Evolutionary conservation across 2,329 filamentous ascomycete species (phyloP).

Genomic region (Arthrocladium fulminans): DNA sequence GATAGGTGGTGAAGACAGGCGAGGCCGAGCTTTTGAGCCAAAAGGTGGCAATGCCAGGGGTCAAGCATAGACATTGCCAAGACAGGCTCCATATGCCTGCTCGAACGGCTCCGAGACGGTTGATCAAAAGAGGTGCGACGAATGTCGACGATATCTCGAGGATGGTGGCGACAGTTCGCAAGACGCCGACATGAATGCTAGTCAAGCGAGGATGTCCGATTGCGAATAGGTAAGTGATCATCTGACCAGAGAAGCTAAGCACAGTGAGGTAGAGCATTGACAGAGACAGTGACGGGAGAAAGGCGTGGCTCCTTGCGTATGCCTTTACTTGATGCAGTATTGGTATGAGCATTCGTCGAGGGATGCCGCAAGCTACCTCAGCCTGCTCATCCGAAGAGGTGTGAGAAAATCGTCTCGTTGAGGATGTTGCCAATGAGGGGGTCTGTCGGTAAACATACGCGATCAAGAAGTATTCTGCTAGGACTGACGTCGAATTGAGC

Average conservation of each 20-base stretch:
- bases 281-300: conserved; percentile 41
- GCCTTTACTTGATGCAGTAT: conserved; percentile 9
- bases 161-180: conserved; percentile 39
- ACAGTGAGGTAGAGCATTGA: conserved; percentile 48
- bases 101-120: conserved; percentile 49
- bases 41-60: conserved; percentile 38
- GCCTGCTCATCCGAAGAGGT: neutral
- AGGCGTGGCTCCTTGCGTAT: conserved; percentile 31
- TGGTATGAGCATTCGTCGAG: neutral
- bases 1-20: conserved; percentile 33
- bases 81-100: conserved; percentile 62
- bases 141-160: conserved; percentile 49
- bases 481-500: conserved; percentile 36
- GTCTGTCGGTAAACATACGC: conserved; percentile 24
- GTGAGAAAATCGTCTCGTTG: neutral
- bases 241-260: conserved; percentile 46
- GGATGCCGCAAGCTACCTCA: neutral
- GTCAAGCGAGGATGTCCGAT: conserved; percentile 36
- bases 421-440: neutral
- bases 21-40: conserved; percentile 26
- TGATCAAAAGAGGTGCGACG: conserved; percentile 43
- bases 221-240: conserved; percentile 48
- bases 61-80: conserved; percentile 55
- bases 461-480: conserved; percentile 35
- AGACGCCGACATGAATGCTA: conserved; percentile 39